Percentiles rank a stretch among this genome's conserved stretches.
phyloP scores from a whole-genome alignment of 257 asterid genomes.

The Pogostemon cablin region DNA sequence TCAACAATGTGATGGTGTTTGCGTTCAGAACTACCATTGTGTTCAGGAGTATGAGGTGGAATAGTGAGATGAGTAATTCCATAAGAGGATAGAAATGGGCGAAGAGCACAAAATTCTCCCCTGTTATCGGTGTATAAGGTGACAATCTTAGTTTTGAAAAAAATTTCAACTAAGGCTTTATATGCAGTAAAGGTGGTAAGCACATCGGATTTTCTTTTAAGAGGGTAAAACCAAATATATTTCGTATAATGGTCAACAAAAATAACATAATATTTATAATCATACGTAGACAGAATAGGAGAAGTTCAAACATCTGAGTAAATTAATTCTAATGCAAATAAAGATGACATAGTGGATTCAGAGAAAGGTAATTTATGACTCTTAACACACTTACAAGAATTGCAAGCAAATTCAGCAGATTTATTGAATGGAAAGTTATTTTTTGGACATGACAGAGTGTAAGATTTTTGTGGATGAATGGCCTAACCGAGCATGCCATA shows the following conservation, averaged over 20 bases:
- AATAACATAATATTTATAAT: neutral
- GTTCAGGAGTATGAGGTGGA: neutral
- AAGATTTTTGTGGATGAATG: neutral
- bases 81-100: neutral
- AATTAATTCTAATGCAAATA: neutral
- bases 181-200: neutral
- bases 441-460: neutral
- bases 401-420: neutral
- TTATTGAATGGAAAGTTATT: neutral
- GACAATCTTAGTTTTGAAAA: no score
- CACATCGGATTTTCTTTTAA: neutral
- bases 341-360: neutral
- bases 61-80: neutral
- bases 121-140: neutral
- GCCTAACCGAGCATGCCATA: neutral
- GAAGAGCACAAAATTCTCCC: no score
- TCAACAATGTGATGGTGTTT: no score
- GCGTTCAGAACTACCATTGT: neutral
- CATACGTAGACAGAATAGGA: neutral
- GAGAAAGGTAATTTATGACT: no score
- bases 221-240: neutral
- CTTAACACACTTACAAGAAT: neutral
- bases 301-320: neutral
- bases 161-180: neutral
- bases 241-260: neutral